Percentiles rank a stretch among this genome's conserved stretches.
phyloP scores from a whole-genome alignment of 202 grass and related monocot species.

The Tripidium arundinaceum region DNA sequence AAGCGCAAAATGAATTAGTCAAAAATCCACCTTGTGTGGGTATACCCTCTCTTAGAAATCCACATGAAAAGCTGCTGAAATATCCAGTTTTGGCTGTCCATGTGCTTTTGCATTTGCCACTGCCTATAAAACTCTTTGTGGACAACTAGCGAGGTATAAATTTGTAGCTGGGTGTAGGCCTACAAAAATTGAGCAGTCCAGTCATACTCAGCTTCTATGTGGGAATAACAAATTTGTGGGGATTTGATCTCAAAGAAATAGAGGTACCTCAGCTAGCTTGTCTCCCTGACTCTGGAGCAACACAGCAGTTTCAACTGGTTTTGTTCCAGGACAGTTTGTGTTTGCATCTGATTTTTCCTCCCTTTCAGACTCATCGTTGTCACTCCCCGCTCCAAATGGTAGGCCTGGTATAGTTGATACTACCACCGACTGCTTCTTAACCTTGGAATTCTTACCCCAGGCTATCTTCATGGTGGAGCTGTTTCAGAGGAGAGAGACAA shows the following conservation, averaged over 20 bases:
- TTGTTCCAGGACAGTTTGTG: constrained; percentile 9
- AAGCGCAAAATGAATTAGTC: background rate
- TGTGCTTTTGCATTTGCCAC: background rate
- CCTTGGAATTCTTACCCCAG: constrained; percentile 43
- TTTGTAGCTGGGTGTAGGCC: background rate
- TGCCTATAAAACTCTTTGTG: background rate
- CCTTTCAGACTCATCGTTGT: background rate
- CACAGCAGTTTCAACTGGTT: constrained; percentile 7
- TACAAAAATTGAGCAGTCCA: background rate
- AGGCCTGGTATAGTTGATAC: constrained; percentile 25
- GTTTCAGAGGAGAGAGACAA: background rate
- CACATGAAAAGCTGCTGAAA: background rate
- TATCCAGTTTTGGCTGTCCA: background rate
- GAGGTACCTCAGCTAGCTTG: constrained; percentile 71
- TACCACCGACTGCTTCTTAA: constrained; percentile 1
- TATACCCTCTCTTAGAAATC: background rate
- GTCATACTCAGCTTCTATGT: background rate
- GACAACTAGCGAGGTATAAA: background rate
- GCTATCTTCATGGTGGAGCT: constrained; percentile 51
- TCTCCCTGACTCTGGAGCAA: constrained; percentile 52
- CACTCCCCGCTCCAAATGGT: constrained; percentile 29
- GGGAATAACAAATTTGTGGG: background rate
- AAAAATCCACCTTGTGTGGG: no score
- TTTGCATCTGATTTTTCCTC: background rate
- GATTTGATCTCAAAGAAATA: background rate